Base-by-base conservation (phyloP, 2,329 filamentous ascomycete species). In the Onygena corvina region DNA sequence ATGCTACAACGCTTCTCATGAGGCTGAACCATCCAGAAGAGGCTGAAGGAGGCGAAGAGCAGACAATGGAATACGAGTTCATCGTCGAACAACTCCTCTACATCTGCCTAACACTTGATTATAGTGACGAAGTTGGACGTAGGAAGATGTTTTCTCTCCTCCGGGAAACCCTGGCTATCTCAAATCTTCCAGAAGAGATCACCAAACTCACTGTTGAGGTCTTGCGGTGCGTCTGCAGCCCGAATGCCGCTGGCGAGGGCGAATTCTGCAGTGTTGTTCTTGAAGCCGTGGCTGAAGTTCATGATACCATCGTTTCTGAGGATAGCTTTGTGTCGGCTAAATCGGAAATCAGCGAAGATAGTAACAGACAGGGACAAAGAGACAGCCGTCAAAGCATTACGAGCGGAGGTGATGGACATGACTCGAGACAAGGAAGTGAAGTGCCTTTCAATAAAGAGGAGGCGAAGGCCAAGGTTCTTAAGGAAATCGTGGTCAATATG, bases 401-500 rank as follows among this genome's bases (percentile, higher is more conserved):
- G 1, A 66, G 62, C 2, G 62, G 53, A 3, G 60, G 65, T 42
- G 80, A 83, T 50, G 83, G 85, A 57, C 79, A 82, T 54, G 74
- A 79, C 57, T 75, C 77, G 9, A 40, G 30, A 7, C 34, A 54
- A 31, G 38, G 18, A 14, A 36, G 79, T 7, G 75, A 79, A 57
- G 75, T 77, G 1, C 66, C 67, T 3, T 69, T 69, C 48, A 69
- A 71, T 53, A 69, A 71, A 45, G 75, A 79, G 47, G 76, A 79
- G 56, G 73, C 74, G 42, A 93, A 89, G 69, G 86, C 85, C 1
- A 80, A 69, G 56, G 58, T 69, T 20, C 57, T 95, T 56, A 82
- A 80, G 56, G 88, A 95, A 67, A 92, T 95, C 61, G 81, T 95
- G 72, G 84, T 96, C 64, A 96, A 96, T 71, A 89, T 95, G 79